Evolutionary conservation across 75 land plant genomes (phyloP).

Genomic region (Cunninghamia lanceolata): DNA sequence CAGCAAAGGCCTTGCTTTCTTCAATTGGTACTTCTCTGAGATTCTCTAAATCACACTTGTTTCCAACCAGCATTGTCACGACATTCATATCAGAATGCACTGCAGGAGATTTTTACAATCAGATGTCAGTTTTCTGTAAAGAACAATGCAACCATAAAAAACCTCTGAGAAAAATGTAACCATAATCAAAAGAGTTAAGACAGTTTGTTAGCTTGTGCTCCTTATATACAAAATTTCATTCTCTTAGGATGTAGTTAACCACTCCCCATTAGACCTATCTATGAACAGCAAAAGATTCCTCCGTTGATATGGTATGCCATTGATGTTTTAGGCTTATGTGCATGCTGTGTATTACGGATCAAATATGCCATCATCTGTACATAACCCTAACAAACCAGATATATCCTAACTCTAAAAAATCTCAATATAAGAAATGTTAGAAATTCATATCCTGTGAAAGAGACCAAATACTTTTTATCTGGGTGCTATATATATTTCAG

Average conservation of each 20-base stretch:
- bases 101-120: slow-evolving; percentile 17
- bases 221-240: background rate
- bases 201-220: background rate
- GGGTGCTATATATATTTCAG: too few species aligned
- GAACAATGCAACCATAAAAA: background rate
- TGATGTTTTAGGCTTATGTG: background rate
- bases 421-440: too few species aligned
- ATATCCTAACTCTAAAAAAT: background rate
- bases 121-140: background rate
- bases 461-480: too few species aligned
- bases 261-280: background rate
- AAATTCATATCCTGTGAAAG: too few species aligned
- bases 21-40: slow-evolving; percentile 49
- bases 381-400: background rate
- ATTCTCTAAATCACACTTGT: slow-evolving; percentile 57
- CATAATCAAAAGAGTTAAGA: background rate
- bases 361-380: background rate
- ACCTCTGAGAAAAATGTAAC: background rate
- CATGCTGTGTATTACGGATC: background rate
- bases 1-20: slow-evolving; percentile 45
- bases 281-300: background rate
- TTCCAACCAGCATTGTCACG: slow-evolving; percentile 73
- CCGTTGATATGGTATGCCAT: background rate
- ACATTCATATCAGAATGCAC: slow-evolving; percentile 67
- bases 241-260: background rate